Percentiles rank a stretch among this genome's conserved stretches.
Conservation (phyloP, 208 protist species). For the Acanthamoeba castellanii region DNA sequence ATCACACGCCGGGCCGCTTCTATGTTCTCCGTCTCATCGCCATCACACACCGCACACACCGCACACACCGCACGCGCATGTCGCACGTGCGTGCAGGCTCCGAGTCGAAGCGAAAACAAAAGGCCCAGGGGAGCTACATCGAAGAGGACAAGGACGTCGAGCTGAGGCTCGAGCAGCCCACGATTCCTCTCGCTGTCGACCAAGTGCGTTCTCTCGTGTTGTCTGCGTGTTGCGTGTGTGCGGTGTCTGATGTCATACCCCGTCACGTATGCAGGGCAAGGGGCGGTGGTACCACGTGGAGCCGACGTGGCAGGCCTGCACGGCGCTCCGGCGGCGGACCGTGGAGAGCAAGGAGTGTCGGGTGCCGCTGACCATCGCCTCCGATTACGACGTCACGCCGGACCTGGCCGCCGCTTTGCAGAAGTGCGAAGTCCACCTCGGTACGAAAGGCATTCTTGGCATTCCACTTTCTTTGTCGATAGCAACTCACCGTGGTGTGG, state of each 20-base stretch:
- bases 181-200: neutral
- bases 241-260: too few relatives aligned
- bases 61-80: too few relatives aligned
- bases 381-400: neutral
- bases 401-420: neutral
- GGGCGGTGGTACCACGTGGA: neutral
- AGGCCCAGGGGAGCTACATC: neutral
- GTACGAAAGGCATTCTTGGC: neutral
- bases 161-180: neutral
- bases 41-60: too few relatives aligned
- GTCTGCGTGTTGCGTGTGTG: too few relatives aligned
- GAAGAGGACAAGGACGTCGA: neutral
- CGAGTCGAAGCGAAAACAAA: too few relatives aligned
- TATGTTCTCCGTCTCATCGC: too few relatives aligned
- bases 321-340: neutral
- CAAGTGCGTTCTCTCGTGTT: too few relatives aligned
- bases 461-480: neutral
- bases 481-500: neutral
- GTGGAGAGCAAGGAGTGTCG: neutral
- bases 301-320: neutral
- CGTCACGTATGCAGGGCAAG: neutral
- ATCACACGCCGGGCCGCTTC: too few relatives aligned
- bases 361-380: neutral
- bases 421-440: neutral
- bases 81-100: too few relatives aligned